phyloP scores from a whole-genome alignment of 108 stramenopile genomes.

The Cylindrotheca closterium region DNA sequence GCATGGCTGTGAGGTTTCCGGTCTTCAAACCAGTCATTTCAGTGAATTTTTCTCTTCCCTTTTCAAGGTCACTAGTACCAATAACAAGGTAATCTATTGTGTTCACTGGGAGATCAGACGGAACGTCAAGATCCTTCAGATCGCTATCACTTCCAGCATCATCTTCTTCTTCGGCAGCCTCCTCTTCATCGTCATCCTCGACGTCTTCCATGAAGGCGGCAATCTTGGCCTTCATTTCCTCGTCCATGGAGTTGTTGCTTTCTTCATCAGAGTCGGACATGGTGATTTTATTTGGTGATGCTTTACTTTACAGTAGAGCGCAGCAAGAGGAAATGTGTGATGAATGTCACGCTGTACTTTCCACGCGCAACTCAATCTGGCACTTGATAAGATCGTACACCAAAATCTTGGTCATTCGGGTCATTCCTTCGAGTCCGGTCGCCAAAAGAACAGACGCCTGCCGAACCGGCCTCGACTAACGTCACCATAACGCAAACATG shows the following conservation, averaged over 20 bases:
- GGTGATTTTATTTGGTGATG: too few species aligned
- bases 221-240: slow-evolving; percentile 15
- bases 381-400: too few species aligned
- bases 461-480: too few species aligned
- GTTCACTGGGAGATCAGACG: slow-evolving; percentile 11
- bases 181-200: slow-evolving; percentile 9
- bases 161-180: slow-evolving; percentile 14
- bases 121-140: slow-evolving; percentile 9
- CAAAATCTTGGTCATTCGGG: too few species aligned
- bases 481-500: too few species aligned
- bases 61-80: slow-evolving; percentile 16
- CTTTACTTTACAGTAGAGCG: too few species aligned
- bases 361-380: too few species aligned
- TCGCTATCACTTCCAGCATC: slow-evolving; percentile 19
- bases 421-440: too few species aligned
- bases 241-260: slow-evolving; percentile 1
- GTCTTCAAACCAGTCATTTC: slow-evolving; percentile 34
- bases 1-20: slow-evolving; percentile 7
- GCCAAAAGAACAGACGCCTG: too few species aligned
- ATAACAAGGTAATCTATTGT: slow-evolving; percentile 30
- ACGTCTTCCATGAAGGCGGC: slow-evolving; percentile 21
- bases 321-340: too few species aligned
- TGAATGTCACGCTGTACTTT: too few species aligned
- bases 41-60: slow-evolving; percentile 22
- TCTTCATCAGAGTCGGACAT: background rate